Evolutionary conservation across 371 early-diverging fungal genomes (phyloP).

Genomic region (Choanephora cucurbitarum): DNA sequence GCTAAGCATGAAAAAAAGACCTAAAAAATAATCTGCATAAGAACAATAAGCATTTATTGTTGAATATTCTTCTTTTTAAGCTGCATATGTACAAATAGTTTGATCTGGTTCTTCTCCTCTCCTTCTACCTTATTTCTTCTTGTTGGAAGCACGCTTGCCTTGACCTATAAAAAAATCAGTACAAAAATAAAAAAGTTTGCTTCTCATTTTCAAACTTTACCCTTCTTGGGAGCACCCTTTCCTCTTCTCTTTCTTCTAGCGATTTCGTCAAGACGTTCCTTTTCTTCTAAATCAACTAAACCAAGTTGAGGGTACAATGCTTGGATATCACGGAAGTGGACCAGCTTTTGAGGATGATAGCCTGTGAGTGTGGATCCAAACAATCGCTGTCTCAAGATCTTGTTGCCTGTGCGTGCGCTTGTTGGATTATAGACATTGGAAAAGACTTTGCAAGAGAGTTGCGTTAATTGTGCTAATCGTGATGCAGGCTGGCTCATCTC

Average conservation of each 20-base stretch:
- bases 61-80: background rate
- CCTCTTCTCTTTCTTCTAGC: slow-evolving; percentile 73
- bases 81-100: slow-evolving; percentile 9
- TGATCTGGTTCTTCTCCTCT: slow-evolving; percentile 1
- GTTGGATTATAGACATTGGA: slow-evolving; percentile 75
- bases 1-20: slow-evolving; percentile 42
- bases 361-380: slow-evolving; percentile 65
- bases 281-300: slow-evolving; percentile 65
- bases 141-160: slow-evolving; percentile 64
- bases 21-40: background rate
- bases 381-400: slow-evolving; percentile 68
- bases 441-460: slow-evolving; percentile 69
- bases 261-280: slow-evolving; percentile 69
- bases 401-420: slow-evolving; percentile 70
- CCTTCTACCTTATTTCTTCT: slow-evolving; percentile 52
- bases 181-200: background rate
- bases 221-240: slow-evolving; percentile 85
- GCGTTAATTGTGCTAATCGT: slow-evolving; percentile 55
- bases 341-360: slow-evolving; percentile 66
- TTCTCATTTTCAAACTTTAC: slow-evolving; percentile 32
- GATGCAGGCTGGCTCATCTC: slow-evolving; percentile 30
- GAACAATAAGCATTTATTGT: slow-evolving; percentile 4
- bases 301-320: slow-evolving; percentile 62
- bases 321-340: slow-evolving; percentile 63
- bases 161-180: slow-evolving; percentile 45